Conservation (phyloP, 768 basidiomycete genomes). For the Collybia sp. region DNA sequence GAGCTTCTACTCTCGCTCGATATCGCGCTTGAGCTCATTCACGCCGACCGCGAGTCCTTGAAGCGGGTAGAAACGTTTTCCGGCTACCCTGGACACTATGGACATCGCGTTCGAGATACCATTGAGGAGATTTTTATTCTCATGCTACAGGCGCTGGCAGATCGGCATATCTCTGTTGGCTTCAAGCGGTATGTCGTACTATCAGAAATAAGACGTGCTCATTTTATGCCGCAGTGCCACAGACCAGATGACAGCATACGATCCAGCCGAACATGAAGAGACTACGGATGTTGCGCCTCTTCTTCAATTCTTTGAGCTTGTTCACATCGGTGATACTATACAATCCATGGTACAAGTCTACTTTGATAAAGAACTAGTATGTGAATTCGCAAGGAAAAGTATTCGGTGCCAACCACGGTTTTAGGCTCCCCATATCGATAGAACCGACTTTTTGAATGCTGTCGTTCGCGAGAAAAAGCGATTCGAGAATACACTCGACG, state of each 20-base stretch:
- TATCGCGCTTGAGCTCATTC: conserved; percentile 86
- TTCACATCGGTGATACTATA: conserved; percentile 95
- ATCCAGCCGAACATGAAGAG: conserved; percentile 81
- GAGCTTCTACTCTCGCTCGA: conserved; percentile 92
- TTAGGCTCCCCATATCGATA: conserved; percentile 84
- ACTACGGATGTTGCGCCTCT: conserved; percentile 86
- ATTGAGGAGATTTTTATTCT: conserved; percentile 93
- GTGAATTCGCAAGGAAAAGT: neutral
- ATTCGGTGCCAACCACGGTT: conserved; percentile 1
- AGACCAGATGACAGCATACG: conserved; percentile 85
- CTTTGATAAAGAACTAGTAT: conserved; percentile 91
- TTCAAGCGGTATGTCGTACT: conserved; percentile 53
- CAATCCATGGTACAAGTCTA: conserved; percentile 98
- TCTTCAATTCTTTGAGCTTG: conserved; percentile 95
- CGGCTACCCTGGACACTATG: conserved; percentile 83
- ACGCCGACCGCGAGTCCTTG: conserved; percentile 84
- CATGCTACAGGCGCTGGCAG: conserved; percentile 70
- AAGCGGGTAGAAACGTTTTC: conserved; percentile 92
- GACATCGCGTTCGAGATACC: conserved; percentile 84
- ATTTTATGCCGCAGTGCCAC: conserved; percentile 58
- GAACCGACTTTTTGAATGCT: conserved; percentile 87
- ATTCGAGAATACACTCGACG: conserved; percentile 90
- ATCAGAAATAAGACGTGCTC: conserved; percentile 5
- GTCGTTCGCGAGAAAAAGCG: conserved; percentile 96
- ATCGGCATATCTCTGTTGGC: conserved; percentile 75